Conservation (phyloP, 208 protist genomes). For the Trypanosoma congolense region DNA sequence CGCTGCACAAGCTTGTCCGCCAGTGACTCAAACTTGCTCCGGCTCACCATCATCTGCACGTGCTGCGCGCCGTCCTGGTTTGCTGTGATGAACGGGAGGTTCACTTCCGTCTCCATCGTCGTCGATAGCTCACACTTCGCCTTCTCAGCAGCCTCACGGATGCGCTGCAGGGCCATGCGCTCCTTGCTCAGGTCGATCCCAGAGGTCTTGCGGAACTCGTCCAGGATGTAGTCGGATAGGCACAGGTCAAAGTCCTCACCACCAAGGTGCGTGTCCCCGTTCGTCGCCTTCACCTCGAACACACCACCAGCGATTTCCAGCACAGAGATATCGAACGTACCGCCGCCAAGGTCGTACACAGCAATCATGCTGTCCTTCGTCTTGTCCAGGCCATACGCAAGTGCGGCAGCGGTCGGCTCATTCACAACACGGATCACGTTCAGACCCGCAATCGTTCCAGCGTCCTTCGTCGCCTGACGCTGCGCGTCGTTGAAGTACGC, state of each 20-base stretch:
- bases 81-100: constrained; percentile 96
- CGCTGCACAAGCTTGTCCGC: constrained; percentile 71
- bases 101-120: constrained; percentile 86
- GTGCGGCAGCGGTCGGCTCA: constrained; percentile 97
- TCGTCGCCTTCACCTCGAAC: constrained; percentile 69
- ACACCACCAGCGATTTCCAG: constrained; percentile 94
- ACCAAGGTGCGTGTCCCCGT: constrained; percentile 98
- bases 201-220: constrained; percentile 92
- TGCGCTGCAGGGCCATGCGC: constrained; percentile 92
- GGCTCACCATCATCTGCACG: constrained; percentile 76
- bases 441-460: constrained; percentile 15
- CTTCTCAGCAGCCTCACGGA: constrained; percentile 96
- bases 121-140: constrained; percentile 97
- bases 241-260: constrained; percentile 98
- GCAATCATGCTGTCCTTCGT: constrained; percentile 36
- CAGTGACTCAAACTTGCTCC: constrained; percentile 91
- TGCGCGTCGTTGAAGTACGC: constrained; percentile 98
- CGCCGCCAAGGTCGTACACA: constrained; percentile 81
- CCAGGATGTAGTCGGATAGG: constrained; percentile 85
- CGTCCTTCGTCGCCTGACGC: constrained; percentile 30
- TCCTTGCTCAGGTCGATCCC: constrained; percentile 93
- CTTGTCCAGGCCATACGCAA: constrained; percentile 93
- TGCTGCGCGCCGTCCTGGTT: constrained; percentile 87
- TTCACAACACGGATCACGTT: constrained; percentile 98
- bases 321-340: constrained; percentile 99